Evolutionary conservation across 2,329 filamentous ascomycete species (phyloP), one percentile per base, ranked within the genome.

Genomic region (Aureobasidium mangrovei): DNA sequence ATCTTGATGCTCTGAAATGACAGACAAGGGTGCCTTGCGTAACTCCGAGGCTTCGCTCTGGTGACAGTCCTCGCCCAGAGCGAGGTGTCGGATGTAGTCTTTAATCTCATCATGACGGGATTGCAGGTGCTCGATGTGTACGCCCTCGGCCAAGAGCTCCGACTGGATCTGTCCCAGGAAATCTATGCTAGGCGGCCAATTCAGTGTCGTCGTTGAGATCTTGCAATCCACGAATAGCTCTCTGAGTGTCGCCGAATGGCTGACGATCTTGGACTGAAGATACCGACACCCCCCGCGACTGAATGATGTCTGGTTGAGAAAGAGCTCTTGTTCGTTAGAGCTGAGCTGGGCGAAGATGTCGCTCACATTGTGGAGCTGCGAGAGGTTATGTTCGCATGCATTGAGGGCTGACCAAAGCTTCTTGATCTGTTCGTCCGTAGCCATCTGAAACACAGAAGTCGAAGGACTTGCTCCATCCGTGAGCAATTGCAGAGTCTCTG

Each of bases 371-470:
- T 39, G 48, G 27, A 52, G n/a, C 18, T 43, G 42, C 5, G 7
- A 5, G 4, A 42, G 7, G 3, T 36, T 43, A 9, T n/a, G 40
- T n/a, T 52, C 48, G 38, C 48, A 52, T 43, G 48, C 48, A 32
- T 52, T 31, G 48, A 52, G 48, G 8, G 31, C 48, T n/a, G 28
- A 36, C 40, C 38, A 52, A 7, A 52, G 39, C 39, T 52, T 26
- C n/a, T 36, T 41, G 7, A 39, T 39, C 36, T 52, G 39, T 12
- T 35, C 48, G 10, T 38, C 32, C 2, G 48, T 52, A 18, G 39
- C 48, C 38, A 43, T 52, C 4, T 52, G 36, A 26, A 52, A 52
- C 3, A 35, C 8, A 7, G 48, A 38, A 2, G 36, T 10, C 2
- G 48, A 52, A 2, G 48, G 40, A 0, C 9, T 35, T 1, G 40